Percentiles rank a stretch among this genome's conserved stretches.
Conservation (phyloP, 2,329 filamentous ascomycete genomes). For the Cladophialophora bantiana region DNA sequence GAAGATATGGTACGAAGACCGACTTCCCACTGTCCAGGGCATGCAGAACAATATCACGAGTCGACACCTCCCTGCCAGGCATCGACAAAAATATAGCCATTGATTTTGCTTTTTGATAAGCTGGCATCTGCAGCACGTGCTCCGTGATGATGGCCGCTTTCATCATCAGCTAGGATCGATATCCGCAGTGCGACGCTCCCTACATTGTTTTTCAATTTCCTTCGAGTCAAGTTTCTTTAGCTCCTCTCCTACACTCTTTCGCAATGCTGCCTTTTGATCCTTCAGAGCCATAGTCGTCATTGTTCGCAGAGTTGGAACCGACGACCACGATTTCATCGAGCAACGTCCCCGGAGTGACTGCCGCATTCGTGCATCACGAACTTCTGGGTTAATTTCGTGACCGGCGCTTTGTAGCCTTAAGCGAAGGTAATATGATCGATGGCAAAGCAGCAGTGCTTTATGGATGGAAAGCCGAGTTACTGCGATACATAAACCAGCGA, state of each 20-base stretch:
- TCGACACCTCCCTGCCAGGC: slow-evolving; percentile 86
- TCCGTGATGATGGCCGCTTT: slow-evolving; percentile 71
- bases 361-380: slow-evolving; percentile 15
- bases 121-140: slow-evolving; percentile 69
- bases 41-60: slow-evolving; percentile 79
- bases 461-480: neutral
- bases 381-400: neutral
- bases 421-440: neutral
- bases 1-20: slow-evolving; percentile 91
- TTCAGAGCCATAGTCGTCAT: slow-evolving; percentile 31
- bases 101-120: slow-evolving; percentile 75
- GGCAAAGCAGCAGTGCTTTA: neutral
- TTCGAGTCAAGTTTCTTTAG: slow-evolving; percentile 32
- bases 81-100: slow-evolving; percentile 94
- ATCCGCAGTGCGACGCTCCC: slow-evolving; percentile 9
- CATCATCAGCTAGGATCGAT: slow-evolving; percentile 39
- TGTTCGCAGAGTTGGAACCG: slow-evolving; percentile 7
- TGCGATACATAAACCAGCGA: neutral
- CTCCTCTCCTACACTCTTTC: slow-evolving; percentile 34
- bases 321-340: slow-evolving; percentile 25
- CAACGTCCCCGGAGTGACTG: slow-evolving; percentile 6
- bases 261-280: slow-evolving; percentile 37
- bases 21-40: slow-evolving; percentile 78
- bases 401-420: neutral
- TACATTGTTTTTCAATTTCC: slow-evolving; percentile 41